Evolutionary conservation across 2,329 filamentous ascomycete species (phyloP).

Genomic region (Talaromyces sp.): DNA sequence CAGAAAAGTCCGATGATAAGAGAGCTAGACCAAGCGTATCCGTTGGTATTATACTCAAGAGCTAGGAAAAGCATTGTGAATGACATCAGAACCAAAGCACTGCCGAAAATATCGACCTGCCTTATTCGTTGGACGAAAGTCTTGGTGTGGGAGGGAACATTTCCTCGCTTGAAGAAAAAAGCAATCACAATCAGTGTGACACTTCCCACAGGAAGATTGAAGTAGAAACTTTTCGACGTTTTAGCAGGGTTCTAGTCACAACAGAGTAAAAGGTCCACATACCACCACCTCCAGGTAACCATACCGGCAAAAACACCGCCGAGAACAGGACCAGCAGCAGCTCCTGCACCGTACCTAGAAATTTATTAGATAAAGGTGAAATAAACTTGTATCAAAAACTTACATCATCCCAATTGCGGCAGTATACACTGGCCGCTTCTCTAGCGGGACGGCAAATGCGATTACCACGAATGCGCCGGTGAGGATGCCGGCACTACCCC

Average conservation of each 20-base stretch:
- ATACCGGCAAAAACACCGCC: constrained; percentile 29
- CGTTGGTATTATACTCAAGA: constrained; percentile 22
- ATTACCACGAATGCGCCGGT: constrained; percentile 41
- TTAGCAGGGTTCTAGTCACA: background rate
- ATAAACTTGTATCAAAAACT: background rate
- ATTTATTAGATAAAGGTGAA: background rate
- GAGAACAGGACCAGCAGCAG: constrained; percentile 28
- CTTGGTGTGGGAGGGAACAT: background rate
- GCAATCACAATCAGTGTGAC: constrained; percentile 12
- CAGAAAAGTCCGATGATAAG: constrained; percentile 18
- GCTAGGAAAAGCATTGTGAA: constrained; percentile 21
- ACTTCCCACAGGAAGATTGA: constrained; percentile 13
- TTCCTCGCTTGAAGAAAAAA: constrained; percentile 11
- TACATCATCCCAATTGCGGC: constrained; percentile 22
- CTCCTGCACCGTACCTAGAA: constrained; percentile 17
- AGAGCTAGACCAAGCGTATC: constrained; percentile 18
- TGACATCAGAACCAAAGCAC: constrained; percentile 16
- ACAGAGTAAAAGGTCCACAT: background rate
- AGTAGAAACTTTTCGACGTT: constrained; percentile 11
- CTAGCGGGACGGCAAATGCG: constrained; percentile 23
- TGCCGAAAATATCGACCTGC: constrained; percentile 20
- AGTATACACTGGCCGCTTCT: constrained; percentile 27
- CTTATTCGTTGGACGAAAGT: constrained; percentile 16
- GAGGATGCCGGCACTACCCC: constrained; percentile 26
- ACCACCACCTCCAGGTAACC: constrained; percentile 20